phyloP scores from a whole-genome alignment of 2,329 filamentous ascomycete genomes.

The Calonectria montana region DNA sequence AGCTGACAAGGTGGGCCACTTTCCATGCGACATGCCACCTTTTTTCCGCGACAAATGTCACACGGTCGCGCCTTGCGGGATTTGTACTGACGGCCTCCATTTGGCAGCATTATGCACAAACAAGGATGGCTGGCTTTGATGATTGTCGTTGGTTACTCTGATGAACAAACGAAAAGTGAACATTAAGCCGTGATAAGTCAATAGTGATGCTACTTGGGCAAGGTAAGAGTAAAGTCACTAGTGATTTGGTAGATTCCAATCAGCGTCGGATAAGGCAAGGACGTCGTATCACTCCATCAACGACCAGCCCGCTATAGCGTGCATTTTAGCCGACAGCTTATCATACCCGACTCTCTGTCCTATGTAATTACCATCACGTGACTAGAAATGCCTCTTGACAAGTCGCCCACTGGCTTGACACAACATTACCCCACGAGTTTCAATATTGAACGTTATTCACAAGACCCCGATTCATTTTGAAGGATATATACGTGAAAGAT shows the following conservation, averaged over 20 bases:
- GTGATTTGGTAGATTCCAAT: background rate
- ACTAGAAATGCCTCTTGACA: background rate
- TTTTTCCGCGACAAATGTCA: constrained; percentile 7
- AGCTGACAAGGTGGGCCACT: constrained; percentile 2
- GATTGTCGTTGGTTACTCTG: background rate
- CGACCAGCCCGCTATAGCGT: background rate
- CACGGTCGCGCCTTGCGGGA: constrained; percentile 13
- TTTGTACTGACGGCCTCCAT: constrained; percentile 12
- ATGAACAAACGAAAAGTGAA: background rate
- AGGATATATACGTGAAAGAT: background rate
- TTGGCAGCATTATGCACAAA: background rate
- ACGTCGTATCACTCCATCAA: background rate
- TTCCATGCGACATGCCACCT: constrained; percentile 13
- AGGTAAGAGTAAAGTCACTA: background rate
- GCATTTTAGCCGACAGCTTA: background rate
- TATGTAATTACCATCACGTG: background rate
- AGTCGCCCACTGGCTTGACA: background rate
- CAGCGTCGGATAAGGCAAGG: background rate
- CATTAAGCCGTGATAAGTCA: background rate
- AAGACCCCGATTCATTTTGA: too few relatives aligned
- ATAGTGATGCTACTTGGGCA: background rate
- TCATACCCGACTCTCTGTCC: background rate
- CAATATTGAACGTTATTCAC: background rate
- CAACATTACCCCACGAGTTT: background rate
- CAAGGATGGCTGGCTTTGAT: background rate